phyloP scores from a whole-genome alignment of 1,284 basidiomycete genomes.

The Malassezia sympodialis region DNA sequence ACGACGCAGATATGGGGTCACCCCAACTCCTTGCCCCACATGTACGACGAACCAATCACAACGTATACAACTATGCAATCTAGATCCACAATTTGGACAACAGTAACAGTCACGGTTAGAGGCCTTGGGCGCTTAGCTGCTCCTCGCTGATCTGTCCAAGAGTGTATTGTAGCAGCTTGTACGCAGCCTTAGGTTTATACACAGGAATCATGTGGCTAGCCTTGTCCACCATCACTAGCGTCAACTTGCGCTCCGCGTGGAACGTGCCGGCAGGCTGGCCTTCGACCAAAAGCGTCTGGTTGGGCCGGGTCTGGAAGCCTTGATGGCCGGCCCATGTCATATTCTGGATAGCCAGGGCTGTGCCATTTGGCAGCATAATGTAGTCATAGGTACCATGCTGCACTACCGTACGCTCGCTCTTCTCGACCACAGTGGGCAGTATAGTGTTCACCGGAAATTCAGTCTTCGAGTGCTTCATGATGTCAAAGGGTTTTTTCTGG shows the following conservation, averaged over 20 bases:
- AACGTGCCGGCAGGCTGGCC: conserved; percentile 20
- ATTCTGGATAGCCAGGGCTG: conserved; percentile 33
- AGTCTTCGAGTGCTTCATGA: conserved; percentile 13
- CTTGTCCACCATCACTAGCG: conserved; percentile 14
- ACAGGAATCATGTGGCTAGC: conserved; percentile 33
- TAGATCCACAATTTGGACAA: neutral
- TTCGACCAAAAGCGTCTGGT: conserved; percentile 15
- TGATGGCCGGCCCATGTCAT: conserved; percentile 40
- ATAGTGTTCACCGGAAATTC: conserved; percentile 21
- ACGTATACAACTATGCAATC: neutral
- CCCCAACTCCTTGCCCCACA: neutral
- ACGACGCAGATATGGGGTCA: neutral
- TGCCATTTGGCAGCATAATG: conserved; percentile 33
- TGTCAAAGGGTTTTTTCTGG: conserved; percentile 20
- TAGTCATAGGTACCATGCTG: conserved; percentile 34
- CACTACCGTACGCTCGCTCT: conserved; percentile 26
- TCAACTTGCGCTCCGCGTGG: conserved; percentile 32
- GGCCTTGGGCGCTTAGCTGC: neutral
- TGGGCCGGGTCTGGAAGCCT: conserved; percentile 36
- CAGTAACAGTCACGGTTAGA: neutral
- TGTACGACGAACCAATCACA: neutral
- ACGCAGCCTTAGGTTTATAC: conserved; percentile 28
- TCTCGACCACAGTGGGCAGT: conserved; percentile 28
- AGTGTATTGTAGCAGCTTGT: conserved; percentile 30
- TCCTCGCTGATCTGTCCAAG: conserved; percentile 23